phyloP scores from a whole-genome alignment of 225 moss, liverwort and hornwort species.

The Pseudoscleropodium purum region DNA sequence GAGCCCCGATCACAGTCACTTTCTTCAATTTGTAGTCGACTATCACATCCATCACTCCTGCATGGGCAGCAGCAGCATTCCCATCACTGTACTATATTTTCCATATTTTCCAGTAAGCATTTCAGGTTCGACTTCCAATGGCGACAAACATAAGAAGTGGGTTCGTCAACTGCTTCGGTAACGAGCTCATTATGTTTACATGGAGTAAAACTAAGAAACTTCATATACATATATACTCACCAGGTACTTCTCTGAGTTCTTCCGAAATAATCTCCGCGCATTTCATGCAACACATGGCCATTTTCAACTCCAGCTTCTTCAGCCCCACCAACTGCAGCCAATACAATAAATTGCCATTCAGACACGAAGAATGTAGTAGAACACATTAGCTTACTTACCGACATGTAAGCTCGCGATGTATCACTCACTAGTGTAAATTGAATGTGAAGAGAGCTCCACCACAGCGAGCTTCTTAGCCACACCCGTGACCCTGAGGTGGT shows the following conservation, averaged over 20 bases:
- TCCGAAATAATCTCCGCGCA: slow-evolving; percentile 47
- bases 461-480: not conserved
- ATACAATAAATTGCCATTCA: not conserved
- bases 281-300: slow-evolving; percentile 43
- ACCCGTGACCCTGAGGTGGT: not conserved
- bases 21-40: slow-evolving; percentile 10
- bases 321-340: slow-evolving; percentile 31
- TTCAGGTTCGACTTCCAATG: not conserved
- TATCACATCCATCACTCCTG: slow-evolving; percentile 45
- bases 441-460: not conserved
- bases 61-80: not conserved
- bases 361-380: not conserved
- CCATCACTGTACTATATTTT: not conserved
- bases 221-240: not conserved
- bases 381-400: not conserved
- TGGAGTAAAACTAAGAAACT: not conserved
- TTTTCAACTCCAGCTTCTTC: slow-evolving; percentile 25
- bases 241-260: slow-evolving; percentile 27
- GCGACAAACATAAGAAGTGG: not conserved
- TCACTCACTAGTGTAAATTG: not conserved
- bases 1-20: slow-evolving; percentile 40
- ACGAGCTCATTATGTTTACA: not conserved
- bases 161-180: not conserved
- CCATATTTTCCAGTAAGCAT: not conserved
- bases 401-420: not conserved